Evolutionary conservation across 192 early-diverging fungal species (phyloP).

Genomic region (Backusella tuberculispora): DNA sequence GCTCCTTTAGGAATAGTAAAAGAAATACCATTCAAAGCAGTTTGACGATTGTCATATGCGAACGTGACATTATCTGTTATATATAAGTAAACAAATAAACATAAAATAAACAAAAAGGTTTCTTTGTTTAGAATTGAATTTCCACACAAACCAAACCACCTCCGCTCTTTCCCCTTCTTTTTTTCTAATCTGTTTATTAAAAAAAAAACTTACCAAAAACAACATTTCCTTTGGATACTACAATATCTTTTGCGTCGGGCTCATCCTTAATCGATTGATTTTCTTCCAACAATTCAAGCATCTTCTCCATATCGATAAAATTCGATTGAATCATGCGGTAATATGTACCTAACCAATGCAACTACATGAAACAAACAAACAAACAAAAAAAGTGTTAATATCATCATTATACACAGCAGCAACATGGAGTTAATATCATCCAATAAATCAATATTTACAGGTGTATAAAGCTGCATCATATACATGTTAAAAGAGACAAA

Average conservation of each 20-base stretch:
- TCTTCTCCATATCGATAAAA: slow-evolving; percentile 97
- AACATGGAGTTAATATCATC: neutral
- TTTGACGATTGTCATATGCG: slow-evolving; percentile 66
- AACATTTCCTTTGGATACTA: slow-evolving; percentile 62
- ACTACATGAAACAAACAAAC: slow-evolving; percentile 36
- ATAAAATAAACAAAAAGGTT: slow-evolving; percentile 8
- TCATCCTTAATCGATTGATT: slow-evolving; percentile 65
- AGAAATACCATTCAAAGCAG: slow-evolving; percentile 70
- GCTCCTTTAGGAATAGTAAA: slow-evolving; percentile 72
- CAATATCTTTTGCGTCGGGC: slow-evolving; percentile 63
- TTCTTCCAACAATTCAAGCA: slow-evolving; percentile 85
- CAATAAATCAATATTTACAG: slow-evolving; percentile 56
- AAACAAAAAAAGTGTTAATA: neutral
- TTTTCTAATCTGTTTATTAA: neutral
- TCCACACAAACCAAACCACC: neutral
- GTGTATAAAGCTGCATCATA: slow-evolving; percentile 88
- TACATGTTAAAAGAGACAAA: slow-evolving; percentile 91
- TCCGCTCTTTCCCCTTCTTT: neutral
- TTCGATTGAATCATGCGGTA: slow-evolving; percentile 94
- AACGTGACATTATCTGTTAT: slow-evolving; percentile 60
- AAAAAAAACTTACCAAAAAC: slow-evolving; percentile 59
- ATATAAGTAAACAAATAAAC: neutral
- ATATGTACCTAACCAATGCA: slow-evolving; percentile 92
- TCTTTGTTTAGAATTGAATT: slow-evolving; percentile 18
- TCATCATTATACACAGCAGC: neutral